Evolutionary conservation across 2,329 filamentous ascomycete species (phyloP).

Genomic region (Penicillium sp.): DNA sequence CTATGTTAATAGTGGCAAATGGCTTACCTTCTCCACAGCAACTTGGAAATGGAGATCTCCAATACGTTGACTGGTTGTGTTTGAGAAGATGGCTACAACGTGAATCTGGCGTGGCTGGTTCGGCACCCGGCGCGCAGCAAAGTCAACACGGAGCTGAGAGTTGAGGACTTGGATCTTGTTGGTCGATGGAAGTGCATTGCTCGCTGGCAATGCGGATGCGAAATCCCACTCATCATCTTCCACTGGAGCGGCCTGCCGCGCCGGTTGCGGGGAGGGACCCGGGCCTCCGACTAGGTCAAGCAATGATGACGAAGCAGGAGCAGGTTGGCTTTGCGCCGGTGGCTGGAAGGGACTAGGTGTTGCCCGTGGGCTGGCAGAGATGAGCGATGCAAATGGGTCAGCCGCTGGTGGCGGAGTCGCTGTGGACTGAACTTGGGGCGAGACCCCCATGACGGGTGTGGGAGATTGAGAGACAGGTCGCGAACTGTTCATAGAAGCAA

Average conservation of each 20-base stretch:
- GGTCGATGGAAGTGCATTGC: slow-evolving; percentile 54
- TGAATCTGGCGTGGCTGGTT: slow-evolving; percentile 59
- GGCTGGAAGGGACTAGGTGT: slow-evolving; percentile 39
- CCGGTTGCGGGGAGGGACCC: slow-evolving; percentile 25
- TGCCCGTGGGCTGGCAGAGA: slow-evolving; percentile 53
- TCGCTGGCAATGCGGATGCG: slow-evolving; percentile 75
- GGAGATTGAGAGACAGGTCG: slow-evolving; percentile 50
- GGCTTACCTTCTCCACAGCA: slow-evolving; percentile 82
- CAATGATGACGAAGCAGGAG: slow-evolving; percentile 31
- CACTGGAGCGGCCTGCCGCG: slow-evolving; percentile 37
- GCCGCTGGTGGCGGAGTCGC: slow-evolving; percentile 42
- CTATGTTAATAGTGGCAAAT: not conserved
- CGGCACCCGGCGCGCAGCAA: slow-evolving; percentile 64
- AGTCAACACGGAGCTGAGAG: slow-evolving; percentile 68
- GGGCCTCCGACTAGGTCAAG: slow-evolving; percentile 34
- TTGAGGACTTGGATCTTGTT: slow-evolving; percentile 69
- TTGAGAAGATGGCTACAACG: slow-evolving; percentile 80
- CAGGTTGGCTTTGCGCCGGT: slow-evolving; percentile 23
- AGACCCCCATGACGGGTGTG: slow-evolving; percentile 49
- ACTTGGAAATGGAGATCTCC: slow-evolving; percentile 84
- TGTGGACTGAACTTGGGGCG: slow-evolving; percentile 30
- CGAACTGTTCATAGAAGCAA: slow-evolving; percentile 52
- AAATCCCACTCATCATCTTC: slow-evolving; percentile 96
- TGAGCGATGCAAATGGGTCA: slow-evolving; percentile 63
- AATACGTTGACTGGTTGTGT: slow-evolving; percentile 69